A percentile compares a stretch with the other conserved stretches of the same genome.
These are phyloP conservation scores for Neonectria punicea DNA, from an alignment of 2,329 filamentous ascomycete species.

Conservation along the genomic window DNA sequence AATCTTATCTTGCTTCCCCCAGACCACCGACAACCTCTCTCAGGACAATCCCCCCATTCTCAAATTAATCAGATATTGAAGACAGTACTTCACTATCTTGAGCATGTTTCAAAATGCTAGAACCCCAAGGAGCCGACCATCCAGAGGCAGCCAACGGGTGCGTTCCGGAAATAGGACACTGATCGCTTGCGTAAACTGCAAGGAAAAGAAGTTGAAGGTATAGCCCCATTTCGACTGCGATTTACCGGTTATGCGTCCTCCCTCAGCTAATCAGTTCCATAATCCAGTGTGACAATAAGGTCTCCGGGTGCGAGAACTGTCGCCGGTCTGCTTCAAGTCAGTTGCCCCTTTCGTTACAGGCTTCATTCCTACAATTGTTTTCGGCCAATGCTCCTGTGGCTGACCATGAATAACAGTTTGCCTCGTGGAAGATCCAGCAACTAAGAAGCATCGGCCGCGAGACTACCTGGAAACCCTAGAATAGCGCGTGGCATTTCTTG, in stretches of 20 bases:
- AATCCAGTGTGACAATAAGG: conserved; percentile 22
- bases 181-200: conserved; percentile 16
- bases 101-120: neutral
- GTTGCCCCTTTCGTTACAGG: neutral
- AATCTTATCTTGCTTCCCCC: neutral
- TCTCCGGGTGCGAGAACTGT: neutral
- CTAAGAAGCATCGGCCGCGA: conserved; percentile 41
- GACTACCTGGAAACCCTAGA: conserved; percentile 46
- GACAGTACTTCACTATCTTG: neutral
- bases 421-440: conserved; percentile 42
- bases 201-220: conserved; percentile 24
- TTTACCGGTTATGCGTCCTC: too few species aligned
- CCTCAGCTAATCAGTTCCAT: neutral
- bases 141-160: neutral
- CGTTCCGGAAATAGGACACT: neutral
- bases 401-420: conserved; percentile 19
- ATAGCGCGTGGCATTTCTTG: conserved; percentile 39
- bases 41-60: neutral
- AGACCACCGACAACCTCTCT: neutral
- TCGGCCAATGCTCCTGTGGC: neutral
- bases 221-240: neutral
- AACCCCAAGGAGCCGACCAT: neutral
- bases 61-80: neutral
- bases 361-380: neutral
- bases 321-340: neutral